Conservation (phyloP, 1,284 basidiomycete species). For the Coniferiporia sulphurascens region DNA sequence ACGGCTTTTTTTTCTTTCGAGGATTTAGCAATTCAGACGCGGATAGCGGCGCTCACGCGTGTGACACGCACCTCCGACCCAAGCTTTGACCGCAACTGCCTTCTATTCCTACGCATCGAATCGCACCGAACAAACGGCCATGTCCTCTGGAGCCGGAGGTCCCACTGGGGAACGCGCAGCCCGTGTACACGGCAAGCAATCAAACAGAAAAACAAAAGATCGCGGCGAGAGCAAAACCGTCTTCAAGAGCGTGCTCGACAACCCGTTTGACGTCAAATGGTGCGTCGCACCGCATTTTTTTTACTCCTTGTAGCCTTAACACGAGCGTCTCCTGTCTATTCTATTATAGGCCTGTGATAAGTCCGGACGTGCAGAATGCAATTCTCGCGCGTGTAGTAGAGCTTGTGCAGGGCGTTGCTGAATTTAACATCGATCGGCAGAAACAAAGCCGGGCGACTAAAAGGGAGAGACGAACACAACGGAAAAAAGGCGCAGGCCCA, state of each 20-base stretch:
- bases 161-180: conserved; percentile 36
- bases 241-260: conserved; percentile 66
- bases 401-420: conserved; percentile 44
- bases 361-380: conserved; percentile 56
- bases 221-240: conserved; percentile 45
- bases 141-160: neutral
- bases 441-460: conserved; percentile 35
- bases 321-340: no score
- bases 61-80: no score
- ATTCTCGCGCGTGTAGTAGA: conserved; percentile 47
- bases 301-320: neutral
- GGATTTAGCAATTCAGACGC: no score
- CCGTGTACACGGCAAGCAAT: conserved; percentile 46
- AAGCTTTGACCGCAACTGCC: no score
- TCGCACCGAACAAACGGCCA: neutral
- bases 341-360: conserved; percentile 60
- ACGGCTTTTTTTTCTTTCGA: no score
- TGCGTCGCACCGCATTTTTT: conserved; percentile 27
- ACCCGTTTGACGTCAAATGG: conserved; percentile 70
- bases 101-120: neutral
- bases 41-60: no score
- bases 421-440: conserved; percentile 36
- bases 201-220: conserved; percentile 52
- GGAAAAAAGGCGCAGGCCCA: conserved; percentile 21
- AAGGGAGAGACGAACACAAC: conserved; percentile 9